Evolutionary conservation across 2,329 filamentous ascomycete species (phyloP), one percentile per base, ranked within the genome.

Genomic region (Cladosporium oxysporum): DNA sequence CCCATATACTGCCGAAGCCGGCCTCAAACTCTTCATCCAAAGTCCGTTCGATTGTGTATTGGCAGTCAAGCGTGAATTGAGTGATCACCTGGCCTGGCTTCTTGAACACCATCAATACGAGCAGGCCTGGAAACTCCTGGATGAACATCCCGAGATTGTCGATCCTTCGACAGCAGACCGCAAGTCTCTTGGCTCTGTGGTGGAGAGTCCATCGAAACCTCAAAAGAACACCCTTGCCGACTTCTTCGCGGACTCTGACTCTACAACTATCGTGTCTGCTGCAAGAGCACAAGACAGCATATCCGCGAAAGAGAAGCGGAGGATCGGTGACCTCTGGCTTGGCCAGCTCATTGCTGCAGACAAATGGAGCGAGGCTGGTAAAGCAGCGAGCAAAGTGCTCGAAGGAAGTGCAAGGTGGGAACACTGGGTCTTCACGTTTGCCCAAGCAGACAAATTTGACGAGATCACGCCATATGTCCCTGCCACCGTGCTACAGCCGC

Each of bases 1-100:
- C 69, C 83, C 82, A 57, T 80, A 85, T 69, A 80, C 81, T 21
- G 78, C 80, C 5, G 83, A 84, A 11, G 81, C 84, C 44, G 88
- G 89, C 7, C 82, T 89, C 70, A 91, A 98, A 74, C 91, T 99
- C 18, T 97, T 97, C 76, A 92, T 99, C 49, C 93, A 97, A 73
- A 97, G 93, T 72, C 95, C 95, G 0, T 99, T 96, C 75, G 95
- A 99, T 78, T 98, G 93, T 73, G 90, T 98, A n/a, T 82, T 97
- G 64, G 92, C 92, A 0, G 92, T 95, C 2, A 93, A 93, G 75
- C 85, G 95, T 71, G 93, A 97, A 73, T 83, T 96, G 18, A 83
- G 88, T 3, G 95, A 99, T 78, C 93, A 96, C 73, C 81, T 98
- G 26, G 82, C 84, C 8, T 99, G 94, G 94, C 83, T 98, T 16